Base-by-base conservation (phyloP, 2,329 filamentous ascomycete species). In the Talaromyces sp. region DNA sequence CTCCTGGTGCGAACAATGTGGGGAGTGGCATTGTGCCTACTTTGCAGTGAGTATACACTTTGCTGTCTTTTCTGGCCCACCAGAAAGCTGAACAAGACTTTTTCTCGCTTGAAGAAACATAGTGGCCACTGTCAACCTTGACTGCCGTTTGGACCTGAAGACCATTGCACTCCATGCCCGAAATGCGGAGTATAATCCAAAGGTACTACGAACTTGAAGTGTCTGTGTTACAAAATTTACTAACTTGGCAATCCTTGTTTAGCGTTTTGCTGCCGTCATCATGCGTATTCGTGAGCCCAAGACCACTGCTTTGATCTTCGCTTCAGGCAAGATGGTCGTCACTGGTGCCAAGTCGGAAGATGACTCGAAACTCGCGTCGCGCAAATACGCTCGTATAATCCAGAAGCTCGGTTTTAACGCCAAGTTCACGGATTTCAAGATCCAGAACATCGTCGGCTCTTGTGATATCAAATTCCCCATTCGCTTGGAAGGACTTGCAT, bases 401-500 rank as follows among this genome's bases (percentile, higher is more conserved):
- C 95, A 99, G 85, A 99, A 99, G 84, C 91, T 99, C 67, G 95
- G 95, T 68, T 99, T 99, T 86, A 97, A 97, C 72, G 94, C 95
- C 74, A 97, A 97, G 87, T 98, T 99, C 81, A 97, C 93, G 71
- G 95, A 99, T 79, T 99, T 99, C 84, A 99, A 98, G 87, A 99
- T 99, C 75, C 93, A 97, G 84, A 99, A 99, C 81, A 98, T 99
- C 70, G 95, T 99, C 70, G 95, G 95, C 69, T 97, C 93, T 67
- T 98, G 94, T 80, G 95, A 99, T 77, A 97, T 99, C 85, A 97
- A 97, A 85, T 99, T 99, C 82, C 95, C 95, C 62, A 97, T 99
- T 72, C 92, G 95, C 71, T 85, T 99, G 66, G 95, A 98, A 79
- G 95, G 95, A 81, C 84, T 99, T 77, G 95, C 95, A 16, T 95